A percentile compares a stretch with the other conserved stretches of the same genome.
Conservation (phyloP, 768 basidiomycete genomes). For the Boletus pseudopeckii region DNA sequence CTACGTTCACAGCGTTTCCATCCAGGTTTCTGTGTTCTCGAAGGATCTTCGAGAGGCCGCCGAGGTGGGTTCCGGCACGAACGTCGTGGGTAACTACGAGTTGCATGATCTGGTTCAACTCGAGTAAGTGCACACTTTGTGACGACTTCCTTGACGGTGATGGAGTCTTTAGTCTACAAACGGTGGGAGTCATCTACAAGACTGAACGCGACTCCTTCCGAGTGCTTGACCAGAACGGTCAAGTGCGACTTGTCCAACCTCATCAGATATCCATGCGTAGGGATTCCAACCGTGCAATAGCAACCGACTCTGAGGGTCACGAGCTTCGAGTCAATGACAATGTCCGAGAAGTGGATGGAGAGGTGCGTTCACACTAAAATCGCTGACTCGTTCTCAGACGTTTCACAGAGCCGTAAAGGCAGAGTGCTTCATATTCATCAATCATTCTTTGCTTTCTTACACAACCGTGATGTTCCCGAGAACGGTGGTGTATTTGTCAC, state of each 20-base stretch:
- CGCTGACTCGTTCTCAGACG: not conserved
- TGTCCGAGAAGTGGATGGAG: slow-evolving; percentile 88
- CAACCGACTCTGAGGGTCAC: slow-evolving; percentile 84
- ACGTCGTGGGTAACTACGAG: slow-evolving; percentile 90
- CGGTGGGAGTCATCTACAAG: slow-evolving; percentile 96
- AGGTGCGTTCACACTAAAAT: slow-evolving; percentile 46
- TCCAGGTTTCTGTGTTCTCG: slow-evolving; percentile 91
- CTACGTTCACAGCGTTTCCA: slow-evolving; percentile 3
- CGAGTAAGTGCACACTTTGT: slow-evolving; percentile 58
- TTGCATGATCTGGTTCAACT: slow-evolving; percentile 95
- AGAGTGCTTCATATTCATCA: slow-evolving; percentile 91
- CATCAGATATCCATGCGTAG: slow-evolving; percentile 93
- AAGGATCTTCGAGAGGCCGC: slow-evolving; percentile 97
- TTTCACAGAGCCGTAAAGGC: slow-evolving; percentile 72
- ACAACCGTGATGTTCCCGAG: slow-evolving; percentile 86
- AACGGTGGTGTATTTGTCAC: slow-evolving; percentile 96
- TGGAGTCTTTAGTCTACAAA: slow-evolving; percentile 61
- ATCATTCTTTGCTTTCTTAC: slow-evolving; percentile 89
- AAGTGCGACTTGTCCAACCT: slow-evolving; percentile 84
- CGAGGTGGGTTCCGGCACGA: slow-evolving; percentile 90
- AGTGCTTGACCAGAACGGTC: slow-evolving; percentile 91
- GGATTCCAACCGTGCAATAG: slow-evolving; percentile 78
- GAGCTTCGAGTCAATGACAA: slow-evolving; percentile 86
- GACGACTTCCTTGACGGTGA: slow-evolving; percentile 6
- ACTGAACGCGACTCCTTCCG: slow-evolving; percentile 96